Base-by-base conservation (phyloP, 2,329 filamentous ascomycete species). In the Diaporthe citri region DNA sequence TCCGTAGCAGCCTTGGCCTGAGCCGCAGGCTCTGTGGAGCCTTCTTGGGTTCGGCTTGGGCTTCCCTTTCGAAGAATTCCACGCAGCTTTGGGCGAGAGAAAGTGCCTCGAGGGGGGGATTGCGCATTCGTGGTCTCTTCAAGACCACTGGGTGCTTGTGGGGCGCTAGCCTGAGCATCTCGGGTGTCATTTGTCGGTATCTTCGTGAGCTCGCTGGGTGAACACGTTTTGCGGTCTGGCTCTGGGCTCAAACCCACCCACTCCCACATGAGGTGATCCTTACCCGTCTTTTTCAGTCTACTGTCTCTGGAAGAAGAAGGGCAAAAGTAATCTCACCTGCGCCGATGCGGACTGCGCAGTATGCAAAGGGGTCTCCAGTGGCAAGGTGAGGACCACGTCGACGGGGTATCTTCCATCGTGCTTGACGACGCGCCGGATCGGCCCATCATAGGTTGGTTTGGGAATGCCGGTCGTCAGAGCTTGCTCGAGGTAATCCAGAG, bases 321-420 rank as follows among this genome's bases (percentile, higher is more conserved):
- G 2, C 8, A 6, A 3, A 25, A 4, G 1, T 17, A 3, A 12
- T 25, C 64, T 39, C 28, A 67, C 64, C 22, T 34, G 31, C 9
- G 9, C 0, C 1, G 8, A 13, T 12, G 1, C 10, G 8, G 22
- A 1, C 2, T 9, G 12, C 12, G n/a, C 10, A 9, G 10, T 1
- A 9, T 13, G 46, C 12, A 25, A 17, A 20, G 64, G 46, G n/a
- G 8, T 3, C 3, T 22, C 31, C 25, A 67, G 3, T 12, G 46
- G 46, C 31, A 67, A 17, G 4, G 34, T 31, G 17, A n/a, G 20
- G 34, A 9, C 22, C 4, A 5, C 1, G 17, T 31, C 36, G 1
- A 25, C 4, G 3, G 8, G 28, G 5, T 4, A 31, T 13, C 3
- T 28, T 31, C 39, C 57, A 7, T 34, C 4, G 46, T 28, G 4